These are phyloP conservation scores for Claviceps pusilla DNA, from an alignment of 2,329 filamentous ascomycete genomes.

Conservation along the genomic window DNA sequence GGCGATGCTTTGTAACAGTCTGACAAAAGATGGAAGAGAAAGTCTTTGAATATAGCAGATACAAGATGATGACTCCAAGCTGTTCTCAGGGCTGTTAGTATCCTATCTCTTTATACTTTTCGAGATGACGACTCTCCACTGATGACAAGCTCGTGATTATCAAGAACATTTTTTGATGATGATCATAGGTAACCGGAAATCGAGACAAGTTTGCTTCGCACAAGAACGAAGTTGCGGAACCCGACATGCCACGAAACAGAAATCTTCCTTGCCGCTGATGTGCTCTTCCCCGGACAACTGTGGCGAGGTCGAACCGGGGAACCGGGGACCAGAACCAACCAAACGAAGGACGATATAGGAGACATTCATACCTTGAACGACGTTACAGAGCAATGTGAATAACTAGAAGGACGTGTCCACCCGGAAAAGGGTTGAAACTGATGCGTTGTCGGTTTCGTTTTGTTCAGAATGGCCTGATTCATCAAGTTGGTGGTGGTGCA, in stretches of 20 bases:
- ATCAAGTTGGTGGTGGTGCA: neutral
- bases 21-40: neutral
- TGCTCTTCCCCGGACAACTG: neutral
- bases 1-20: neutral
- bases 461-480: constrained; percentile 1
- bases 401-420: neutral
- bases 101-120: constrained; percentile 2
- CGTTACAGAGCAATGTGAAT: neutral
- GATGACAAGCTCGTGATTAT: neutral
- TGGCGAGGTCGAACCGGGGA: neutral
- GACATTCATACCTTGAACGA: constrained; percentile 1
- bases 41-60: neutral
- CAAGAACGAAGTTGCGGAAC: neutral
- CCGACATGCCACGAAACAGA: neutral
- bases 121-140: neutral
- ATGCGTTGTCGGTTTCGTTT: neutral
- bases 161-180: neutral
- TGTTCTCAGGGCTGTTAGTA: neutral
- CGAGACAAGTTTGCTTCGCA: neutral
- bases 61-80: neutral
- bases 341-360: neutral
- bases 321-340: neutral
- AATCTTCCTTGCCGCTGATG: neutral
- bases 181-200: neutral
- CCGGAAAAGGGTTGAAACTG: neutral